Evolutionary conservation across 129 eudicot genomes (phyloP), one percentile per base, ranked within the genome.

Genomic region (Arctium minus): DNA sequence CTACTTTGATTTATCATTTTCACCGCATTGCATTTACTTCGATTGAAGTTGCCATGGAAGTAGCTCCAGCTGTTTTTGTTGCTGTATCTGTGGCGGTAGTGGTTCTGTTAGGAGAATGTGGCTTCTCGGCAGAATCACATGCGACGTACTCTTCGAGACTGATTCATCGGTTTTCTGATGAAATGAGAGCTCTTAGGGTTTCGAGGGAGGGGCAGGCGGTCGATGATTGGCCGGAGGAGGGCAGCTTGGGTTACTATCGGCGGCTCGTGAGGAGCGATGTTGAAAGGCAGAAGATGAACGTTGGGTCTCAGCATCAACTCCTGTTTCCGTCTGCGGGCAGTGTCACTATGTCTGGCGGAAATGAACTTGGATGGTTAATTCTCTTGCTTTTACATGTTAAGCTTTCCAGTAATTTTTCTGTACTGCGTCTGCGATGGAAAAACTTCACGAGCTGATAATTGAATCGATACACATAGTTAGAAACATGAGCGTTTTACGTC

Each of bases 291-390:
- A 93, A 87, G 88, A 88, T 93, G 90, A 93, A 89, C 70, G 77
- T 96, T 22, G 88, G 83, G 13, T 81, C 86, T 79, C 91, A 80
- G 74, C 89, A 79, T 36, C 94, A 90, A 60, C 79, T 85, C 40
- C 83, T 96, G 35, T 93, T 90, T 77, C 97, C 97, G 15, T 89
- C 98, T 39, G 87, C 78, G 38, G 97, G 98, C 39, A 87, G 98
- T 83, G 80, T 81, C 72, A 83, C 94, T 15, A 81, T 89, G 74
- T 83, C 93, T 7, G 91, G 90, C 39, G 99, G 99, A 62, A 96
- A 96, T 76, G 98, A 96, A 46, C 91, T 93, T 56, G 99, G 97
- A 85, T 96, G 99, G 99, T 96, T 33, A 79, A 76, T 31, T 80
- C 48, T 50, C 36, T 62, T 72, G n/a, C 83, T 60, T 72, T 62